These are phyloP conservation scores for Coriolopsis trogii DNA, from an alignment of 1,284 basidiomycete species.

Conservation along the genomic window DNA sequence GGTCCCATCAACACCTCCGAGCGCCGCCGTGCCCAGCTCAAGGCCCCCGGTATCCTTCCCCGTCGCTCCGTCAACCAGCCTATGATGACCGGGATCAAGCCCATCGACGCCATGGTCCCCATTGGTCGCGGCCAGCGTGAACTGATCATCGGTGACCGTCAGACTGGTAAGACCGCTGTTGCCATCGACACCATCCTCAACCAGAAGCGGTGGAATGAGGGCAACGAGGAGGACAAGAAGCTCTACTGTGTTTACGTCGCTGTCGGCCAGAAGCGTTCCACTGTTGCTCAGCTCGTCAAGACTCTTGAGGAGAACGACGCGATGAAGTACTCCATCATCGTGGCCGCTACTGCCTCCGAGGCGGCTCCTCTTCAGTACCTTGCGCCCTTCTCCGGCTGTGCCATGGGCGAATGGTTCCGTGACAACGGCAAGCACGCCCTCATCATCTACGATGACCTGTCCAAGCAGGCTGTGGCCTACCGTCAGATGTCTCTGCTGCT, in stretches of 20 bases:
- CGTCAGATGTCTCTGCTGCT: slow-evolving; percentile 99
- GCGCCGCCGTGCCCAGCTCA: slow-evolving; percentile 95
- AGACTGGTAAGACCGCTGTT: slow-evolving; percentile 99
- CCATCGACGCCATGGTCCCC: slow-evolving; percentile 99
- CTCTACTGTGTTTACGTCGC: slow-evolving; percentile 99
- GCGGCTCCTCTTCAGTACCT: slow-evolving; percentile 99
- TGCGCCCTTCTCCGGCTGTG: slow-evolving; percentile 99
- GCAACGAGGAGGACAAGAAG: slow-evolving; percentile 95
- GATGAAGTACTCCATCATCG: slow-evolving; percentile 99
- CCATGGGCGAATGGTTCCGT: slow-evolving; percentile 99
- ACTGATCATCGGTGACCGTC: slow-evolving; percentile 99
- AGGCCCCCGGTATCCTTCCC: slow-evolving; percentile 98
- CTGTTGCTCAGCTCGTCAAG: slow-evolving; percentile 98
- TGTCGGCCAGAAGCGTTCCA: slow-evolving; percentile 98
- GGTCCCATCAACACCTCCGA: slow-evolving; percentile 93
- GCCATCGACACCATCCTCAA: slow-evolving; percentile 99
- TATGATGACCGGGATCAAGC: slow-evolving; percentile 99
- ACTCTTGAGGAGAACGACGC: slow-evolving; percentile 99
- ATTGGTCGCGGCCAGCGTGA: slow-evolving; percentile 99
- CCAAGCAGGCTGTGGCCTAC: slow-evolving; percentile 99
- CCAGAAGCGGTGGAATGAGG: slow-evolving; percentile 99
- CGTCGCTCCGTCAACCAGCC: slow-evolving; percentile 99
- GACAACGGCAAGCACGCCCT: slow-evolving; percentile 98
- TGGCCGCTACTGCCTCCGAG: slow-evolving; percentile 98
- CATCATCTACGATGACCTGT: slow-evolving; percentile 99